Evolutionary conservation across 2,329 filamentous ascomycete species (phyloP), one percentile per base, ranked within the genome.

Genomic region (Phialophora verrucosa): DNA sequence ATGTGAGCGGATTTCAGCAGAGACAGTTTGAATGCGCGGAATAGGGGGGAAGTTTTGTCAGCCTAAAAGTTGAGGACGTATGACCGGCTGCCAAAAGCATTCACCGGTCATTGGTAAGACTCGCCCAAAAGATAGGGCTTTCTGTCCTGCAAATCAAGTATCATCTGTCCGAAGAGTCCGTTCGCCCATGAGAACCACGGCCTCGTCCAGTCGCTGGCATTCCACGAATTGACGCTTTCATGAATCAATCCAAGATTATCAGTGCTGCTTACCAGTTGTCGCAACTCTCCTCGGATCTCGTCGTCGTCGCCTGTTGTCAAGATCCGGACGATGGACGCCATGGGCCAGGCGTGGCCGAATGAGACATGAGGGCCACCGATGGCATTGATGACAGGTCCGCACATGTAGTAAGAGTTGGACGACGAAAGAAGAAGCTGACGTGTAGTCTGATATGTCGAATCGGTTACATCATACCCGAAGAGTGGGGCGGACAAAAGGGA

Each of bases 161-260:
- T 55, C 27, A 55, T 51, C 47, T 64, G 55, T 12, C 56, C 93
- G 79, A 97, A 98, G 8, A 99, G 92, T 0, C 92, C 94, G 73
- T 98, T 99, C 11, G 95, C 95, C 95, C 93, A 97, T 1, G 94
- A 92, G 77, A 97, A 97, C 94, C 94, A 98, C 17, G 59, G 29
- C 27, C 63, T 59, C n/a, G 69, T 64, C 14, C 65, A 68, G 66
- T 85, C 80, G 67, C 93, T 89, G 17, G 10, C 29, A 8, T 61
- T 61, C 58, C 58, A 51, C 4, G 98, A 93, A 74, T 97, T 87
- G 47, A 99, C 88, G 73, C 91, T 96, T 80, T 99, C 95, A 74
- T 99, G 93, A 1, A 99, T 84, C 59, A 99, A 80, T 0, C 95
- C 95, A 11, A 95, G 83, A 60, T 83, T 85, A 67, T 90, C 90